Evolutionary conservation across 2,329 filamentous ascomycete genomes (phyloP).

Genomic region (Aspergillus jensenii): DNA sequence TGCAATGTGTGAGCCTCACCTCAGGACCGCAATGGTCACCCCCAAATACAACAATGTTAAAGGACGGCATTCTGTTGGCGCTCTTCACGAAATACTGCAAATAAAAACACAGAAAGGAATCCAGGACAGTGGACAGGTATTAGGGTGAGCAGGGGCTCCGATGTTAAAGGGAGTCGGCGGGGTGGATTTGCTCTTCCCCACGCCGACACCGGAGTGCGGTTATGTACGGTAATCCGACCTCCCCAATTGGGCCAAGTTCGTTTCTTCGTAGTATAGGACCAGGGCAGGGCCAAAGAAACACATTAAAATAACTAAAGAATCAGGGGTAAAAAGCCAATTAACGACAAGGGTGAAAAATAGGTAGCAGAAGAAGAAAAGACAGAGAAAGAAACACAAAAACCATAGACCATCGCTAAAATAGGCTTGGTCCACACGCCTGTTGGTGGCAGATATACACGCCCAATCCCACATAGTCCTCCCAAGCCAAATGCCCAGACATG

Average conservation of each 20-base stretch:
- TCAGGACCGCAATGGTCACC: constrained; percentile 86
- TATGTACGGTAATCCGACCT: constrained; percentile 7
- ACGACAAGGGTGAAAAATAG: constrained; percentile 4
- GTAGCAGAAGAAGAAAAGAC: neutral
- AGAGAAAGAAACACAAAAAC: constrained; percentile 9
- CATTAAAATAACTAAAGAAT: constrained; percentile 20
- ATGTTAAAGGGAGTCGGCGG: constrained; percentile 20
- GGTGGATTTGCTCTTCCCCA: constrained; percentile 21
- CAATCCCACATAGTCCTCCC: constrained; percentile 16
- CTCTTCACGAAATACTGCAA: constrained; percentile 3
- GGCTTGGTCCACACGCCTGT: constrained; percentile 12
- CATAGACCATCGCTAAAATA: constrained; percentile 11
- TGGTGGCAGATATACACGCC: constrained; percentile 11
- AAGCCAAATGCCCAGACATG: constrained; percentile 10
- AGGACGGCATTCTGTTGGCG: constrained; percentile 59
- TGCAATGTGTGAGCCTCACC: constrained; percentile 50
- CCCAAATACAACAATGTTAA: constrained; percentile 77
- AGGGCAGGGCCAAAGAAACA: constrained; percentile 8
- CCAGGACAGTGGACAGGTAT: neutral
- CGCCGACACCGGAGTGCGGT: constrained; percentile 29
- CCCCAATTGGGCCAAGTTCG: constrained; percentile 7
- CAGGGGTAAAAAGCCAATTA: constrained; percentile 7
- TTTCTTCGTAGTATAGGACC: constrained; percentile 8
- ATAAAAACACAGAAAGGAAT: neutral
- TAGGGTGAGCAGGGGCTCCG: constrained; percentile 5